phyloP scores from a whole-genome alignment of 1,284 basidiomycete species.

The Anthracocystis walkeri region DNA sequence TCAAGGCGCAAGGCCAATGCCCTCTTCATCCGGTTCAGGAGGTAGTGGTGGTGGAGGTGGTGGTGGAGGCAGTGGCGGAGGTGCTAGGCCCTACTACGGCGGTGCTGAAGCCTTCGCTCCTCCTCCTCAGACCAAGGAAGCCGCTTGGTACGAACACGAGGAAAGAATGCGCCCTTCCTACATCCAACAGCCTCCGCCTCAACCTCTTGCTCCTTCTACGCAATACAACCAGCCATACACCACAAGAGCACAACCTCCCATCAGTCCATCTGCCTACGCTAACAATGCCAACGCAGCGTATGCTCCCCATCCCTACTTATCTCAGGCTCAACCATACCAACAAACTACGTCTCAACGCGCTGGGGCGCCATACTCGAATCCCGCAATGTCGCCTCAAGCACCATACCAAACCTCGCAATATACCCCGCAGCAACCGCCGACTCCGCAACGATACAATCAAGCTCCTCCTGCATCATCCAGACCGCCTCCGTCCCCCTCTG shows the following conservation, averaged over 20 bases:
- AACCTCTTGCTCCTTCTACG: conserved; percentile 23
- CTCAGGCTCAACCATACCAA: conserved; percentile 18
- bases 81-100: conserved; percentile 20
- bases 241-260: conserved; percentile 20
- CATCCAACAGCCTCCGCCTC: conserved; percentile 51
- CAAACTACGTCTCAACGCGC: conserved; percentile 24
- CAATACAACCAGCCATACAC: conserved; percentile 35
- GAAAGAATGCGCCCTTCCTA: conserved; percentile 62
- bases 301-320: conserved; percentile 13
- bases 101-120: conserved; percentile 13
- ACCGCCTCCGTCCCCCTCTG: conserved; percentile 41
- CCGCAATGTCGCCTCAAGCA: conserved; percentile 8
- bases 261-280: conserved; percentile 31
- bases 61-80: conserved; percentile 9
- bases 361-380: conserved; percentile 11
- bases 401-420: conserved; percentile 16
- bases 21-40: conserved; percentile 37
- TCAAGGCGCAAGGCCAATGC: conserved; percentile 48
- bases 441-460: conserved; percentile 26
- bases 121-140: conserved; percentile 38
- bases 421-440: conserved; percentile 29
- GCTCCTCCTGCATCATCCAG: conserved; percentile 15
- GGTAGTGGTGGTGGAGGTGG: conserved; percentile 23
- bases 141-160: conserved; percentile 65
- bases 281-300: conserved; percentile 16